phyloP scores from a whole-genome alignment of 1,284 basidiomycete species.

The Coniferiporia sulphurascens region DNA sequence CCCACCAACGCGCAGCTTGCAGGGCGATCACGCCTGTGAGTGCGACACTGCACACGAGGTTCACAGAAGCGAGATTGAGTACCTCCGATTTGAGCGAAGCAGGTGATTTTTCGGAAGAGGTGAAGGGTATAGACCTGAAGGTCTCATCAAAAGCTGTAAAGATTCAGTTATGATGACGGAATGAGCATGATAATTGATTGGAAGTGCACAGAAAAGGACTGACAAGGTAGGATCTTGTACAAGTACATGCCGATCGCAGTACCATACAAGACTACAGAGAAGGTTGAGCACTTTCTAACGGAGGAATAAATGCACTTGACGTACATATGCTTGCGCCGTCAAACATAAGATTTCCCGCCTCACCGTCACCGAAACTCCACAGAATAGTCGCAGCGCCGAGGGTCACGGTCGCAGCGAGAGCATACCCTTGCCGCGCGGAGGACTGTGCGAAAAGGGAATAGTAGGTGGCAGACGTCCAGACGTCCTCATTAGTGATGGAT shows the following conservation, averaged over 20 bases:
- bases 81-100: slow-evolving; percentile 50
- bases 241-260: slow-evolving; percentile 64
- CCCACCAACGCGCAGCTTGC: slow-evolving; percentile 78
- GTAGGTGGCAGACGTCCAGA: slow-evolving; percentile 75
- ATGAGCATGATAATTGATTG: slow-evolving; percentile 14
- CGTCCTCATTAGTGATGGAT: slow-evolving; percentile 68
- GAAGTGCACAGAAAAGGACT: slow-evolving; percentile 28
- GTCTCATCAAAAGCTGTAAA: slow-evolving; percentile 46
- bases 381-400: slow-evolving; percentile 62
- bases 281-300: slow-evolving; percentile 7
- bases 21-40: slow-evolving; percentile 74
- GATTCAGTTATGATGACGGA: background rate
- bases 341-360: slow-evolving; percentile 81
- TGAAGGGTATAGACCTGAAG: slow-evolving; percentile 47
- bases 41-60: slow-evolving; percentile 78
- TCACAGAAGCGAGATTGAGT: slow-evolving; percentile 71
- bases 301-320: slow-evolving; percentile 26
- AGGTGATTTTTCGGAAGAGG: slow-evolving; percentile 36
- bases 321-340: slow-evolving; percentile 79
- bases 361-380: slow-evolving; percentile 70
- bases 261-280: slow-evolving; percentile 59
- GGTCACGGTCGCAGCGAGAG: slow-evolving; percentile 48
- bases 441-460: slow-evolving; percentile 69
- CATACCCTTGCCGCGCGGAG: slow-evolving; percentile 48
- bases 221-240: slow-evolving; percentile 71